phyloP scores from a whole-genome alignment of 2,329 filamentous ascomycete species.

The Byssoonygena ceratinophila region DNA sequence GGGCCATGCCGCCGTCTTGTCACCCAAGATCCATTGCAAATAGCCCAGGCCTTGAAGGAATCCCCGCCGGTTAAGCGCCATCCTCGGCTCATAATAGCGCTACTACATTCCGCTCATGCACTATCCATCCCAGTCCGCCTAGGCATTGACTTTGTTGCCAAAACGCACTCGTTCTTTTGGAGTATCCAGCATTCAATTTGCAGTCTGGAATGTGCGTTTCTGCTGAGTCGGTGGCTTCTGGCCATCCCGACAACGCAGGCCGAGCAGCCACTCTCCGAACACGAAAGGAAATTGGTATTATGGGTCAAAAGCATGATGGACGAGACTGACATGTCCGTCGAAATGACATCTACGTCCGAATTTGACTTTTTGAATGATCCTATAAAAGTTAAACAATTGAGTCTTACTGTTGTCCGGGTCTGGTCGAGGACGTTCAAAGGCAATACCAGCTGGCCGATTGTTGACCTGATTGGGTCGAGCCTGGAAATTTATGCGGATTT shows the following conservation, averaged over 20 bases:
- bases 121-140: slow-evolving; percentile 46
- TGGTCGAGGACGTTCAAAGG: slow-evolving; percentile 40
- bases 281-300: slow-evolving; percentile 38
- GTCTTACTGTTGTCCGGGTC: slow-evolving; percentile 40
- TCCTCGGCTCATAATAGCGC: slow-evolving; percentile 40
- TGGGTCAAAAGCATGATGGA: slow-evolving; percentile 43
- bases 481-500: slow-evolving; percentile 40
- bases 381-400: slow-evolving; percentile 37
- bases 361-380: slow-evolving; percentile 36
- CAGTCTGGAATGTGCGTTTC: slow-evolving; percentile 44
- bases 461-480: slow-evolving; percentile 38
- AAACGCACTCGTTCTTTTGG: slow-evolving; percentile 46
- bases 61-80: slow-evolving; percentile 36
- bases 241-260: slow-evolving; percentile 35
- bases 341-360: slow-evolving; percentile 30
- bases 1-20: slow-evolving; percentile 40
- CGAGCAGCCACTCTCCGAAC: slow-evolving; percentile 37
- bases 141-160: slow-evolving; percentile 44
- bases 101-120: slow-evolving; percentile 45
- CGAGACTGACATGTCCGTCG: slow-evolving; percentile 39
- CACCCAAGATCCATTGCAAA: slow-evolving; percentile 38
- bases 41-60: slow-evolving; percentile 38
- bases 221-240: slow-evolving; percentile 39
- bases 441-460: slow-evolving; percentile 41
- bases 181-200: slow-evolving; percentile 46